Conservation (phyloP, 1,139 yeast species). For the Blastobotrys buckinghamii region DNA sequence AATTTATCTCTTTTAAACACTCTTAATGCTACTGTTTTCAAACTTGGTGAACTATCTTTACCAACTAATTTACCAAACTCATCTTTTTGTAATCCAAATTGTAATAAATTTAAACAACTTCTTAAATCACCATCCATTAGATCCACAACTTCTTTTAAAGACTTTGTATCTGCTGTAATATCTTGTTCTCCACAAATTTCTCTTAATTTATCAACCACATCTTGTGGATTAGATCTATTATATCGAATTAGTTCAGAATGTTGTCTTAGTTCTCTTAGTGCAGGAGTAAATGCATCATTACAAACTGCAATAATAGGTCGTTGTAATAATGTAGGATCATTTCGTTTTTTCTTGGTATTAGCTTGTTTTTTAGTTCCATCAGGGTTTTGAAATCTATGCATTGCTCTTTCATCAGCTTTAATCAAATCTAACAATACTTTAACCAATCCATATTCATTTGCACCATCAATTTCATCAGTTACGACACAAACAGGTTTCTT, state of each 20-base stretch:
- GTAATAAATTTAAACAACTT: constrained; percentile 78
- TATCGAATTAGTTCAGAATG: constrained; percentile 67
- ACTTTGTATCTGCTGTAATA: constrained; percentile 34
- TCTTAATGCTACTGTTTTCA: constrained; percentile 25
- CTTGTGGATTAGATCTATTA: constrained; percentile 50
- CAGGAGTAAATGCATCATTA: constrained; percentile 71
- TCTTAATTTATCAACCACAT: constrained; percentile 43
- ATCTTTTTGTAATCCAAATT: constrained; percentile 45
- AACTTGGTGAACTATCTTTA: constrained; percentile 22
- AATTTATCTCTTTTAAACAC: constrained; percentile 34
- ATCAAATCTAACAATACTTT: constrained; percentile 57
- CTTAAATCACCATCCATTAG: constrained; percentile 79
- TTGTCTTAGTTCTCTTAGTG: constrained; percentile 69
- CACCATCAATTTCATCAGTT: constrained; percentile 89
- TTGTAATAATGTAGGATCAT: constrained; percentile 42
- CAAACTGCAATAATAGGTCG: constrained; percentile 93
- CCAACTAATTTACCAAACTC: constrained; percentile 14
- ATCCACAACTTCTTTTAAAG: constrained; percentile 54
- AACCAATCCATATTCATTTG: constrained; percentile 79
- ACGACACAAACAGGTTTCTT: constrained; percentile 74
- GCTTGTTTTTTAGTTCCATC: constrained; percentile 15
- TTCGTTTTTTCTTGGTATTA: constrained; percentile 26
- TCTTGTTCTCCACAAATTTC: constrained; percentile 48
- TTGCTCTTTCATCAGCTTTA: constrained; percentile 49
- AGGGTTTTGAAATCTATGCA: constrained; percentile 18